Evolutionary conservation across 2,329 filamentous ascomycete species (phyloP).

Genomic region (Colletotrichum sp.): DNA sequence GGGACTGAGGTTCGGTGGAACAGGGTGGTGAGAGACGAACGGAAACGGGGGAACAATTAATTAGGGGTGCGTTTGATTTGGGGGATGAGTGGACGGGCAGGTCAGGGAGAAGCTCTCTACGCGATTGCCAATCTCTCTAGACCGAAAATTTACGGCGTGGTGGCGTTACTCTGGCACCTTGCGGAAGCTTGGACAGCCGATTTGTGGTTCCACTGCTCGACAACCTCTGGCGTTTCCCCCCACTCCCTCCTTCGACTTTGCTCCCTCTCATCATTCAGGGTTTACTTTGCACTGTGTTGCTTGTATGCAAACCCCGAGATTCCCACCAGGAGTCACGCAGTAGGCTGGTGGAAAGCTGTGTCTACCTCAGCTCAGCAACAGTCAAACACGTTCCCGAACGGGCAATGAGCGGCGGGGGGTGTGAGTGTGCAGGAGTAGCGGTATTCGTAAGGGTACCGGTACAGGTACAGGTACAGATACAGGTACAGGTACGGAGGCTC

Average conservation of each 20-base stretch:
- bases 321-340: background rate
- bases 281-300: slow-evolving; percentile 2
- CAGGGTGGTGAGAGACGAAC: slow-evolving; percentile 14
- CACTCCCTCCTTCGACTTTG: background rate
- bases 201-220: slow-evolving; percentile 17
- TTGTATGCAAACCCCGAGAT: slow-evolving; percentile 6
- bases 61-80: slow-evolving; percentile 14
- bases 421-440: background rate
- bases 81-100: background rate
- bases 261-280: background rate
- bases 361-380: slow-evolving; percentile 6
- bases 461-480: background rate
- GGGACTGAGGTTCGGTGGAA: slow-evolving; percentile 12
- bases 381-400: background rate
- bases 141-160: slow-evolving; percentile 14
- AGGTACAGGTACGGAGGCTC: background rate
- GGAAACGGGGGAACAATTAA: slow-evolving; percentile 8
- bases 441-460: background rate
- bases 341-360: background rate
- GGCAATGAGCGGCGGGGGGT: slow-evolving; percentile 1
- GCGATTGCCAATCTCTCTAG: slow-evolving; percentile 15
- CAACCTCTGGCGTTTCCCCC: background rate
- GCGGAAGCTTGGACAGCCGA: slow-evolving; percentile 22
- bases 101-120: slow-evolving; percentile 13
- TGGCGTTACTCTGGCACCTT: slow-evolving; percentile 22